Conservation (phyloP, 345 rosid species). For the Carallia brachiata region DNA sequence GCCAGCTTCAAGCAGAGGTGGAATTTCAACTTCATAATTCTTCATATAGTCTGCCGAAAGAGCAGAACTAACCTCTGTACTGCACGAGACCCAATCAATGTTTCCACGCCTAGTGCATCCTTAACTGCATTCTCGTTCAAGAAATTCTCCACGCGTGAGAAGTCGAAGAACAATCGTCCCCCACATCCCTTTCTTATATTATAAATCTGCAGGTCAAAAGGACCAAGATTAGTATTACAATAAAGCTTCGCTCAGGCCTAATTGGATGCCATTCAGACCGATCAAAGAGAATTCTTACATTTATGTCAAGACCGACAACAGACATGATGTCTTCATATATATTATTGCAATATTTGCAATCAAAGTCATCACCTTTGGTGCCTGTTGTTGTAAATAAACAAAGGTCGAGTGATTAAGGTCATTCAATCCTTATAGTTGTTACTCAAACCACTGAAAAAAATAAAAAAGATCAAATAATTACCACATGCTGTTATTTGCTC, state of each 20-base stretch:
- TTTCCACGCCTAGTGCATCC: too few relatives aligned
- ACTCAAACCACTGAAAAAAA: neutral
- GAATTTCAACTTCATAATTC: slow-evolving; percentile 67
- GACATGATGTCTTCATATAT: slow-evolving; percentile 35
- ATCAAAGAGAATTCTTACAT: slow-evolving; percentile 42
- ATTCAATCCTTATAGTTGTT: too few relatives aligned
- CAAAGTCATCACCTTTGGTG: slow-evolving; percentile 32
- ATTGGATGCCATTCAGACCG: neutral
- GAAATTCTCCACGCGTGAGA: too few relatives aligned
- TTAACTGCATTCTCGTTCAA: too few relatives aligned
- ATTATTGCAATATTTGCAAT: slow-evolving; percentile 36
- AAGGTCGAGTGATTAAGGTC: neutral
- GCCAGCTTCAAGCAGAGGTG: slow-evolving; percentile 69
- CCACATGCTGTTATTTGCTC: slow-evolving; percentile 44
- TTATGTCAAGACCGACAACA: slow-evolving; percentile 24
- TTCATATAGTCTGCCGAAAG: too few relatives aligned
- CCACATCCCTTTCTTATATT: too few relatives aligned
- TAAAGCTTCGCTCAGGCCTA: neutral
- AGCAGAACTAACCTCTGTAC: too few relatives aligned
- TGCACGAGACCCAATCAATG: too few relatives aligned
- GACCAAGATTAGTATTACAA: too few relatives aligned
- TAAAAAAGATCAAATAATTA: slow-evolving; percentile 19
- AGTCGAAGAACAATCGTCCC: too few relatives aligned
- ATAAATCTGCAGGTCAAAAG: slow-evolving; percentile 34
- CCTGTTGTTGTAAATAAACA: slow-evolving; percentile 23